A percentile compares a stretch with the other conserved stretches of the same genome.
Conservation (phyloP, 1,139 yeast species). For the Yamadazyma spencermartinsiae region DNA sequence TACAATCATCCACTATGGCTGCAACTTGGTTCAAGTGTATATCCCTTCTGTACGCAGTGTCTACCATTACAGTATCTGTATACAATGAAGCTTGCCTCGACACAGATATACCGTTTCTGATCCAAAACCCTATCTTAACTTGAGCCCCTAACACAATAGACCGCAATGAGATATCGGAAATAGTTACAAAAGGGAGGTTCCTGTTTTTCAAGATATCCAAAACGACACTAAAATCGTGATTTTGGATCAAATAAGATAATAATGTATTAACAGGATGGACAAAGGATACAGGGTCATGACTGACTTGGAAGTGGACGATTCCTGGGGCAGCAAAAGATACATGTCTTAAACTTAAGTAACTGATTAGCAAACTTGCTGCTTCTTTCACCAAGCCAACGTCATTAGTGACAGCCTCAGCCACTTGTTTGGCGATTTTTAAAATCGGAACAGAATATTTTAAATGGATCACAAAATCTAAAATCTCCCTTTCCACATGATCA, state of each 20-base stretch:
- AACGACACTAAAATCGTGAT: conserved; percentile 26
- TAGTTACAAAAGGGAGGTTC: conserved; percentile 32
- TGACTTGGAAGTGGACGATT: conserved; percentile 44
- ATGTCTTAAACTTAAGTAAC: conserved; percentile 19
- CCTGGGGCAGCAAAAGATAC: conserved; percentile 33
- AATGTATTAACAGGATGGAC: conserved; percentile 61
- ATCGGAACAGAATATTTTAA: conserved; percentile 48
- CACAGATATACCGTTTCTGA: conserved; percentile 70
- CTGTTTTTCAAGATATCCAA: conserved; percentile 17
- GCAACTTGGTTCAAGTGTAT: conserved; percentile 60
- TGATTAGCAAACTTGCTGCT: conserved; percentile 23
- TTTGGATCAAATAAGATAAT: conserved; percentile 42
- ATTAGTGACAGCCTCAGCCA: conserved; percentile 36
- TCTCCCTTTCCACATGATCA: conserved; percentile 65
- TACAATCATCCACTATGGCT: conserved; percentile 44
- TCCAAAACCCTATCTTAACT: conserved; percentile 82
- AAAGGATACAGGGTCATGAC: conserved; percentile 52
- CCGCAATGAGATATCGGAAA: conserved; percentile 59
- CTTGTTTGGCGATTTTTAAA: conserved; percentile 43
- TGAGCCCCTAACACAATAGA: conserved; percentile 71
- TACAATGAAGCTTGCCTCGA: conserved; percentile 47
- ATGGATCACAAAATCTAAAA: conserved; percentile 49
- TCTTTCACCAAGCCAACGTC: conserved; percentile 21
- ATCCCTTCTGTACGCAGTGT: conserved; percentile 42
- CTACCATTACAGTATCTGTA: conserved; percentile 37